Base-by-base conservation (phyloP, 768 basidiomycete species). In the Naganishia vishniacii region DNA sequence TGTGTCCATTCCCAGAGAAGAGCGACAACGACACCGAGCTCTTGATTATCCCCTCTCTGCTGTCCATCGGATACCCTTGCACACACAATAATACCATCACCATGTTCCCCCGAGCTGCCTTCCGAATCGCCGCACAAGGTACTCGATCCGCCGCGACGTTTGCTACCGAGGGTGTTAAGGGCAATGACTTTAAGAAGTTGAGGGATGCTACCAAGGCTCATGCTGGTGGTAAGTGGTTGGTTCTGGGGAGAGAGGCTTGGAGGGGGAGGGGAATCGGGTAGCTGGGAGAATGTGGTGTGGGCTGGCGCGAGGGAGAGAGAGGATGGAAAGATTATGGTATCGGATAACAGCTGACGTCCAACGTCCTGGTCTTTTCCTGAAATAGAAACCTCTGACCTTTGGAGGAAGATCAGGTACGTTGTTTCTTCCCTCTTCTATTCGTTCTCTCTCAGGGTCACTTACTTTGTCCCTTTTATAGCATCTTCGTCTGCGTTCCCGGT, bases 401-500 rank as follows among this genome's bases (percentile, higher is more conserved):
- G 74, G 74, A 64, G 73, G 46, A 72, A 72, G 65, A 73, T 75
- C 70, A 69, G 65, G 65, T 71, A 45, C 2, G 61, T 42, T 23
- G 13, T 9, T 5, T 31, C 32, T 29, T 20, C 13, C 18, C 13
- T 34, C 20, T 11, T 8, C 49, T 31, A 4, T 4, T 46, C 20
- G 34, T 51, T n/a, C 49, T 51, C 32, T 31, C 49, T n/a, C n/a
- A n/a, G n/a, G n/a, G n/a, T n/a, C n/a, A n/a, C n/a, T n/a, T n/a
- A n/a, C n/a, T n/a, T n/a, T 8, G 12, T 6, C 32, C 1, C 18
- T 8, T n/a, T 20, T 3, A n/a, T 5, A 70, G 70, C 62, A 67
- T 72, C 67, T 77, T 70, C 72, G 71, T 77, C 47, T 75, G 74
- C 62, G 65, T 77, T 63, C 75, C 75, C 59, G 75, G 69, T 64